phyloP scores from a whole-genome alignment of 768 basidiomycete species.

The Termitomyces sp. region DNA sequence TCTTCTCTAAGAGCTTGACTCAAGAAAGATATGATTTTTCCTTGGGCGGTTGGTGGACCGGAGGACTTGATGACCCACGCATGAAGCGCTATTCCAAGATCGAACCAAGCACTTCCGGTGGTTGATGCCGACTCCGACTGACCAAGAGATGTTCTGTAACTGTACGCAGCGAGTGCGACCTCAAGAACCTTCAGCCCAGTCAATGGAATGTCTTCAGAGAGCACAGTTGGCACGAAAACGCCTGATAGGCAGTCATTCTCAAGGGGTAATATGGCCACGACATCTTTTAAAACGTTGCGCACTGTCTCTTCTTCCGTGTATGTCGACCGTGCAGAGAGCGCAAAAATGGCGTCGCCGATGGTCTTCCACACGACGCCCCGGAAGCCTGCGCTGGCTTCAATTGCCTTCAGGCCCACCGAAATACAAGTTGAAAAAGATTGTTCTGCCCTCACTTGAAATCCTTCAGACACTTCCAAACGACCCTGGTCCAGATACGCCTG shows the following conservation, averaged over 20 bases:
- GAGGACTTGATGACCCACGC: constrained; percentile 33
- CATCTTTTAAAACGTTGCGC: constrained; percentile 23
- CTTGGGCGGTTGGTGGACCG: constrained; percentile 24
- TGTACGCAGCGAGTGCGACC: constrained; percentile 52
- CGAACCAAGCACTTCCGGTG: constrained; percentile 63
- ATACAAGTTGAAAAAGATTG: constrained; percentile 64
- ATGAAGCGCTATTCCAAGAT: constrained; percentile 62
- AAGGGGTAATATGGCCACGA: constrained; percentile 33
- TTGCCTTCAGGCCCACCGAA: constrained; percentile 37
- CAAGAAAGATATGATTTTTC: constrained; percentile 47
- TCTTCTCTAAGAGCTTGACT: constrained; percentile 72
- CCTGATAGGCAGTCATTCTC: constrained; percentile 36
- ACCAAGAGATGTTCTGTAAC: constrained; percentile 55
- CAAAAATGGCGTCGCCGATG: constrained; percentile 69
- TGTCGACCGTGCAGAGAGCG: constrained; percentile 48
- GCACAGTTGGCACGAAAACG: constrained; percentile 28
- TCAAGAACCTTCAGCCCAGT: constrained; percentile 36
- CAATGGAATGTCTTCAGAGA: constrained; percentile 17
- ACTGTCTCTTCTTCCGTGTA: constrained; percentile 42
- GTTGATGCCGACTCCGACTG: constrained; percentile 40
- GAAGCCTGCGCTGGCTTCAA: constrained; percentile 55
- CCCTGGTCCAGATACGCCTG: constrained; percentile 73
- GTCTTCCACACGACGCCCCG: constrained; percentile 79
- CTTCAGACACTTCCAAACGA: constrained; percentile 53
- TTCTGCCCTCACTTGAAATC: constrained; percentile 73